A percentile compares a stretch with the other conserved stretches of the same genome.
Evolutionary conservation across 495 filamentous ascomycete species (phyloP).

Genomic region (Daldinia grandis): DNA sequence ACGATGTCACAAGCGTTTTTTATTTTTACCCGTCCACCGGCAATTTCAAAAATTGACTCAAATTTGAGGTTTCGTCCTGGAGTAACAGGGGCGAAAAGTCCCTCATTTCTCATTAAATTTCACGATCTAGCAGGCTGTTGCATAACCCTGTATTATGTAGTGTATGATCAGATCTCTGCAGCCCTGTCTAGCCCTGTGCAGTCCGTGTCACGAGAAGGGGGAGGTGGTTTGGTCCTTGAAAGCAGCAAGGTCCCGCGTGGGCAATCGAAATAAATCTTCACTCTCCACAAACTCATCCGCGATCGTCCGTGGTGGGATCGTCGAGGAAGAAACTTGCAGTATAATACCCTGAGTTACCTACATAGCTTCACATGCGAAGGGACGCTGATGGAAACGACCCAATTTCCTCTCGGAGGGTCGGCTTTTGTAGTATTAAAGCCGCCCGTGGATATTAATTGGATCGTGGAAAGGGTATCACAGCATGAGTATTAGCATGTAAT

Average conservation of each 20-base stretch:
- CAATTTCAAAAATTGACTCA: slow-evolving; percentile 19
- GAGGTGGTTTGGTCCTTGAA: slow-evolving; percentile 12
- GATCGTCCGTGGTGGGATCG: slow-evolving; percentile 14
- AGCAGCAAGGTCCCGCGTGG: slow-evolving; percentile 22
- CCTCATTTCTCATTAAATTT: slow-evolving; percentile 27
- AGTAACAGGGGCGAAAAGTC: slow-evolving; percentile 20
- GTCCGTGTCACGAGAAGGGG: slow-evolving; percentile 19
- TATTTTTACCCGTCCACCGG: slow-evolving; percentile 6
- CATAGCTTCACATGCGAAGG: not conserved
- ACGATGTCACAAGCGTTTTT: slow-evolving; percentile 2
- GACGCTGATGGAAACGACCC: slow-evolving; percentile 1
- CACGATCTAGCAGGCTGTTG: not conserved
- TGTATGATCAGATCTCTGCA: slow-evolving; percentile 34
- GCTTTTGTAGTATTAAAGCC: slow-evolving; percentile 18
- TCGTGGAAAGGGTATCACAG: slow-evolving; percentile 4
- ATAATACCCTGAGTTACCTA: not conserved
- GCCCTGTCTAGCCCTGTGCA: slow-evolving; percentile 36
- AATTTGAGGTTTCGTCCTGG: slow-evolving; percentile 1
- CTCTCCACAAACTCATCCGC: slow-evolving; percentile 5
- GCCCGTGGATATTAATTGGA: slow-evolving; percentile 9
- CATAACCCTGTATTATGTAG: slow-evolving; percentile 22
- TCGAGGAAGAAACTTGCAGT: not conserved
- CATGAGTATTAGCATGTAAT: not conserved
- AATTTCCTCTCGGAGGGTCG: slow-evolving; percentile 11
- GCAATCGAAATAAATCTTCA: slow-evolving; percentile 4